Percentiles rank a stretch among this genome's conserved stretches.
These are phyloP conservation scores for Mortierella hygrophila DNA, from an alignment of 192 early-diverging fungal species.

Conservation along the genomic window DNA sequence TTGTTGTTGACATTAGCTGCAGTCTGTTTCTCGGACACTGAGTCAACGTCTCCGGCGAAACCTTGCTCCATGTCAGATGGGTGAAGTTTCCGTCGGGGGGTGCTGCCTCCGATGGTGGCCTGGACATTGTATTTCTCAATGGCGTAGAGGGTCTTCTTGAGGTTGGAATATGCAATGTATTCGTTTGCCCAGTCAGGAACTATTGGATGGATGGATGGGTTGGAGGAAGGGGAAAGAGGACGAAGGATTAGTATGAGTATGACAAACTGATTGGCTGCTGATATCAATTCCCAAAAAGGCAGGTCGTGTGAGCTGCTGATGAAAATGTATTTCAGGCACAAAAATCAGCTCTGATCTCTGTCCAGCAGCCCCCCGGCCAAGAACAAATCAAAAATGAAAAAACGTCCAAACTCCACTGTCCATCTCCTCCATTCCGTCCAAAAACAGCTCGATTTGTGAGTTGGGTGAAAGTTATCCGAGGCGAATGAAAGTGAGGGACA, in stretches of 20 bases:
- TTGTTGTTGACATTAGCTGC: constrained; percentile 10
- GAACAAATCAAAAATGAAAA: not conserved
- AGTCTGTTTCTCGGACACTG: constrained; percentile 16
- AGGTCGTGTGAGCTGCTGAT: constrained; percentile 15
- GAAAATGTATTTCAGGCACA: not conserved
- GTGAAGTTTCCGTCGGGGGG: not conserved
- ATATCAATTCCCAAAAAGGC: constrained; percentile 7
- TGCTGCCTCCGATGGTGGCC: not conserved
- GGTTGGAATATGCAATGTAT: constrained; percentile 80
- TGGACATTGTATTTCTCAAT: constrained; percentile 71
- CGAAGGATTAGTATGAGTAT: not conserved
- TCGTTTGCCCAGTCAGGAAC: constrained; percentile 85
- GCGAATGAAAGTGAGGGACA: not conserved
- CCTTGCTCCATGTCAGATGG: constrained; percentile 17
- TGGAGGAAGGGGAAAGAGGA: not conserved
- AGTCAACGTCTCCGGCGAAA: not conserved
- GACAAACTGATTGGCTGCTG: not conserved
- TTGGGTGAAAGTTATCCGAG: too few species aligned
- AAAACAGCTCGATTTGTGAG: not conserved
- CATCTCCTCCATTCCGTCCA: not conserved
- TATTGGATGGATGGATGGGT: not conserved
- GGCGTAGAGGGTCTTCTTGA: constrained; percentile 82
- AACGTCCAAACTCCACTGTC: not conserved
- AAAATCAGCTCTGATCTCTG: not conserved
- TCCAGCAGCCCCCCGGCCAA: not conserved